These are phyloP conservation scores for Licmophora abbreviata DNA, from an alignment of 108 stramenopile genomes.

Conservation along the genomic window DNA sequence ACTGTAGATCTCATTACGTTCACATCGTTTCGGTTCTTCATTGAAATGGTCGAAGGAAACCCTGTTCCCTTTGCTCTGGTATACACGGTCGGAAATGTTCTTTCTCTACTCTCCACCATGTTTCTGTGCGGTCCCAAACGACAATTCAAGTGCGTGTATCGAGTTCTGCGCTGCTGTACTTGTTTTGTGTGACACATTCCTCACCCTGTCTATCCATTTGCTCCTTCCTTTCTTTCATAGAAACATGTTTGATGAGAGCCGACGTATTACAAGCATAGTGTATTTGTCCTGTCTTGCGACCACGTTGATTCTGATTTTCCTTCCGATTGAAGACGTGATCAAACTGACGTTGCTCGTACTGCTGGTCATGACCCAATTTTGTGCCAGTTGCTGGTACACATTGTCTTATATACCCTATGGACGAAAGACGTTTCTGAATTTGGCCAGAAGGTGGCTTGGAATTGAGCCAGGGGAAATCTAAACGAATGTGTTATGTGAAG, in stretches of 20 bases:
- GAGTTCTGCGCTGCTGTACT: no score
- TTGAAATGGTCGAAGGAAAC: constrained; percentile 66
- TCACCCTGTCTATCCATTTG: background rate
- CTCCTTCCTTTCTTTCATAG: constrained; percentile 5
- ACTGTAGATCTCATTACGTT: constrained; percentile 64
- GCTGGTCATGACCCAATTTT: constrained; percentile 56
- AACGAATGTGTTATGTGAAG: no score
- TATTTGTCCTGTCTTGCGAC: constrained; percentile 55
- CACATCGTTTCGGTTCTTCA: constrained; percentile 69
- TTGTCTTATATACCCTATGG: constrained; percentile 80
- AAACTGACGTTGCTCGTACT: constrained; percentile 49
- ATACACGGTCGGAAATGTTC: constrained; percentile 50
- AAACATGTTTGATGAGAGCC: constrained; percentile 75
- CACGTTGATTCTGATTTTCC: constrained; percentile 62
- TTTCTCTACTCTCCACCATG: constrained; percentile 24
- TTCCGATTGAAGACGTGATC: constrained; percentile 37
- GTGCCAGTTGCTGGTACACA: constrained; percentile 70
- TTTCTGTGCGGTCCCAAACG: constrained; percentile 60
- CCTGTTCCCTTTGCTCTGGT: constrained; percentile 78
- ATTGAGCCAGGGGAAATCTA: no score
- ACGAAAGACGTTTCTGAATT: constrained; percentile 25
- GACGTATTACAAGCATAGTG: constrained; percentile 40
- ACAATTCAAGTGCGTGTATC: constrained; percentile 23
- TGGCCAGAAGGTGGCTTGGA: background rate
- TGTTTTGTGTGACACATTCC: no score